Evolutionary conservation across 2,329 filamentous ascomycete species (phyloP).

Genomic region (Zymoseptoria passerinii): DNA sequence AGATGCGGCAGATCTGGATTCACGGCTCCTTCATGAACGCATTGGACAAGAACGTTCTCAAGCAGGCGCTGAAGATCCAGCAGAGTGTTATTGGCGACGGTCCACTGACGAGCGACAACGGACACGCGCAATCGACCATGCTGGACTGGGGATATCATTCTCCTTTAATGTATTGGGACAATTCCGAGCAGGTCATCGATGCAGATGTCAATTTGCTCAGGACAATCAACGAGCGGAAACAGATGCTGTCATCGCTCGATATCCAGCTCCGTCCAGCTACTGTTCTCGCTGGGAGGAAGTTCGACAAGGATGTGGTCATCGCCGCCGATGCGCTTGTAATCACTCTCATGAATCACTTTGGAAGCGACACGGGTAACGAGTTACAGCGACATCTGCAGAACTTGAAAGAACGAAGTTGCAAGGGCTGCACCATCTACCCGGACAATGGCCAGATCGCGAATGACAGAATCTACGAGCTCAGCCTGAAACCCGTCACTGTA

Average conservation of each 20-base stretch:
- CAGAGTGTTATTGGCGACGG: conserved; percentile 54
- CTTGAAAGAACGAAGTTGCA: conserved; percentile 43
- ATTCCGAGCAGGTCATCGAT: conserved; percentile 51
- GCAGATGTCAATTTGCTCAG: conserved; percentile 54
- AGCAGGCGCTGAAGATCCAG: conserved; percentile 61
- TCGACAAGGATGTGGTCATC: conserved; percentile 57
- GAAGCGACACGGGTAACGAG: conserved; percentile 54
- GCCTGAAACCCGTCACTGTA: conserved; percentile 63
- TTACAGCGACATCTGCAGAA: conserved; percentile 56
- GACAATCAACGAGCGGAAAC: conserved; percentile 60
- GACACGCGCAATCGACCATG: conserved; percentile 25
- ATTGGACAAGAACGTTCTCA: conserved; percentile 56
- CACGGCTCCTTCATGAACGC: conserved; percentile 75
- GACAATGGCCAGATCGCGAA: conserved; percentile 45
- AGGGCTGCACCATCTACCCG: conserved; percentile 60
- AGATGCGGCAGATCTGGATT: conserved; percentile 75
- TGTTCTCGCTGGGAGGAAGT: conserved; percentile 74
- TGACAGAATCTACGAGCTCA: conserved; percentile 67
- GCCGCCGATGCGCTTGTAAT: conserved; percentile 73
- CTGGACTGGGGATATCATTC: conserved; percentile 70
- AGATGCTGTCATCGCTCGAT: conserved; percentile 59
- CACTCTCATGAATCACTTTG: conserved; percentile 61
- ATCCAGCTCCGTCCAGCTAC: conserved; percentile 68
- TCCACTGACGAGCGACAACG: conserved; percentile 15
- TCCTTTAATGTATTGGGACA: conserved; percentile 74